Conservation (phyloP, 257 asterid species). For the Haberlea rhodopensis region DNA sequence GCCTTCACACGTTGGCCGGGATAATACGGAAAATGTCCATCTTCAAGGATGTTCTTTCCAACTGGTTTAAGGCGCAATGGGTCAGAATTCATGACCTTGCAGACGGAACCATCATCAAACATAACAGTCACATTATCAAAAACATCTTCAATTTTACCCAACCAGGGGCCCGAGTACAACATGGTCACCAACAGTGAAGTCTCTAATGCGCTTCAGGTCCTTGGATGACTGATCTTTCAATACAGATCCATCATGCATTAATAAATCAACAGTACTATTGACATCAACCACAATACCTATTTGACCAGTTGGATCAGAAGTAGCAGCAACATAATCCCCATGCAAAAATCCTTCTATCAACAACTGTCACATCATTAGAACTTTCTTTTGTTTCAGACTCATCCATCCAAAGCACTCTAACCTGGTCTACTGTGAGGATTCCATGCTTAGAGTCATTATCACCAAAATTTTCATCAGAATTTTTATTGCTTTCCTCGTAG, state of each 20-base stretch:
- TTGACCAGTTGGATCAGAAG: constrained; percentile 90
- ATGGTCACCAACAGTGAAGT: constrained; percentile 87
- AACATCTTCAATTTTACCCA: constrained; percentile 91
- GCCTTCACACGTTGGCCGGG: constrained; percentile 98
- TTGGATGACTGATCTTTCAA: constrained; percentile 51
- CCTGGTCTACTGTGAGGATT: constrained; percentile 71
- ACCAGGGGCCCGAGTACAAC: constrained; percentile 97
- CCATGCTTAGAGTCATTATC: constrained; percentile 38
- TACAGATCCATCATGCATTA: constrained; percentile 61
- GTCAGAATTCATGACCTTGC: constrained; percentile 90
- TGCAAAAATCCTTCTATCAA: constrained; percentile 90
- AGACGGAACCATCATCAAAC: constrained; percentile 93
- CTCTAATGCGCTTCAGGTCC: constrained; percentile 72
- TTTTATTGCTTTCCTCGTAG: constrained; percentile 33
- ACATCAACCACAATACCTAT: constrained; percentile 90
- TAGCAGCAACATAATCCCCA: constrained; percentile 93
- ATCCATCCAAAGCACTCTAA: constrained; percentile 88
- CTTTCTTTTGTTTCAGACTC: constrained; percentile 68
- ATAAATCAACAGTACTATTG: constrained; percentile 59
- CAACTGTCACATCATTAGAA: constrained; percentile 54
- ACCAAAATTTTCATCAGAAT: constrained; percentile 39
- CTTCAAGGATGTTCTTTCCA: constrained; percentile 72
- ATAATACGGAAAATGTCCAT: constrained; percentile 91
- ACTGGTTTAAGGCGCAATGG: constrained; percentile 78
- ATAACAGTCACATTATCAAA: constrained; percentile 85